Evolutionary conservation across 2,329 filamentous ascomycete genomes (phyloP).

Genomic region (Fusarium stilboides): DNA sequence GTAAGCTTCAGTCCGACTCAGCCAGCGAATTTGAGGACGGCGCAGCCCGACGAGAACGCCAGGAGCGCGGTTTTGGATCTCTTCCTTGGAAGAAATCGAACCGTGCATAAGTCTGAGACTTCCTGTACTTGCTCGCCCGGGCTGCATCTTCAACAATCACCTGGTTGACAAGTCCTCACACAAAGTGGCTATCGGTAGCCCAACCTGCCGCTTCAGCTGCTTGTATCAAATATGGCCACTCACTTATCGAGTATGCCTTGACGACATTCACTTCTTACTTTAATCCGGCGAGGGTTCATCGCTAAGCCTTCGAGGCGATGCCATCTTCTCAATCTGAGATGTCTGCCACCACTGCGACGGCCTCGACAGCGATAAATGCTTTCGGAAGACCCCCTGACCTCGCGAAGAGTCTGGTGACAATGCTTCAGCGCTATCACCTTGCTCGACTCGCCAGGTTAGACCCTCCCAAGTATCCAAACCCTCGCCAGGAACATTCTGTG

Average conservation of each 20-base stretch:
- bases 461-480: slow-evolving; percentile 2
- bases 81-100: slow-evolving; percentile 54
- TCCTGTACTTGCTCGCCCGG: slow-evolving; percentile 15
- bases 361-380: slow-evolving; percentile 63
- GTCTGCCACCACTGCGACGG: background rate
- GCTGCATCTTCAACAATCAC: slow-evolving; percentile 53
- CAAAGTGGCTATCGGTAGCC: slow-evolving; percentile 49
- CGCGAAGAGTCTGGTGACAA: slow-evolving; percentile 59
- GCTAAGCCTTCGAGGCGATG: slow-evolving; percentile 5
- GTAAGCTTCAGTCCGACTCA: slow-evolving; percentile 61
- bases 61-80: slow-evolving; percentile 71
- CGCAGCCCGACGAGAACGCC: slow-evolving; percentile 70
- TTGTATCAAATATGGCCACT: slow-evolving; percentile 29
- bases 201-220: slow-evolving; percentile 55
- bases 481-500: slow-evolving; percentile 27
- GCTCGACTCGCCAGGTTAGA: slow-evolving; percentile 13
- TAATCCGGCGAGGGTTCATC: slow-evolving; percentile 2
- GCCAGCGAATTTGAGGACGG: slow-evolving; percentile 69
- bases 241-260: slow-evolving; percentile 12
- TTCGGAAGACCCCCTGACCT: slow-evolving; percentile 21
- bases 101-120: slow-evolving; percentile 42
- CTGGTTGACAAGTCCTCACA: slow-evolving; percentile 15
- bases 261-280: slow-evolving; percentile 37
- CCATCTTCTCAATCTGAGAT: background rate
- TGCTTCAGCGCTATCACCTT: slow-evolving; percentile 67